These are phyloP conservation scores for Verticillium dahliae DNA, from an alignment of 2,329 filamentous ascomycete species.

Conservation along the genomic window DNA sequence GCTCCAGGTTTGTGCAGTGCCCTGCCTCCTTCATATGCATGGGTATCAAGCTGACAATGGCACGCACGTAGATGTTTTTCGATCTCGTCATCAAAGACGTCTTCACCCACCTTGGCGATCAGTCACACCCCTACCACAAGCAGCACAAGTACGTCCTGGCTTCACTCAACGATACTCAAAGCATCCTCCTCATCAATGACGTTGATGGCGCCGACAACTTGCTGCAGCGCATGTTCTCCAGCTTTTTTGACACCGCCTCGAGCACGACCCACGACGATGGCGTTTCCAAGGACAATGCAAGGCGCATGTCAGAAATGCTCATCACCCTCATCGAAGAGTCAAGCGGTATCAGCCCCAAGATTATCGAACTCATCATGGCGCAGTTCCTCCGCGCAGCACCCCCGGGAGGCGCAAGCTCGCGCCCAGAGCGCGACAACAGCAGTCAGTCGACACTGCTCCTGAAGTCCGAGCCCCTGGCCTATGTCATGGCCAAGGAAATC, in stretches of 20 bases:
- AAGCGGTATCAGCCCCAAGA: constrained; percentile 66
- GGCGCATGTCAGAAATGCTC: constrained; percentile 82
- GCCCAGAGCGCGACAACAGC: constrained; percentile 55
- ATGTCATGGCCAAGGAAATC: constrained; percentile 92
- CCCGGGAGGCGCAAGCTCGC: constrained; percentile 44
- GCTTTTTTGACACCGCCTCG: constrained; percentile 88
- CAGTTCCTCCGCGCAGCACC: constrained; percentile 90
- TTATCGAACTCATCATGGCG: constrained; percentile 88
- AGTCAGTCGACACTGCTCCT: constrained; percentile 71
- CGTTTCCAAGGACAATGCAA: constrained; percentile 87
- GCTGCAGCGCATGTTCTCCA: constrained; percentile 74
- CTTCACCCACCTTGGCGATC: constrained; percentile 78
- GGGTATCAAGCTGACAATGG: background rate
- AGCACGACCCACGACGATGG: constrained; percentile 70
- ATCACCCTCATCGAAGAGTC: constrained; percentile 84
- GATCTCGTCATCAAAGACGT: constrained; percentile 78
- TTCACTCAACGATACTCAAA: constrained; percentile 89
- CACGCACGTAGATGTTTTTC: constrained; percentile 71
- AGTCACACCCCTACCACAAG: constrained; percentile 81
- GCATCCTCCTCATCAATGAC: constrained; percentile 85
- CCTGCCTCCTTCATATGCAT: background rate
- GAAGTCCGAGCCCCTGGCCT: constrained; percentile 85
- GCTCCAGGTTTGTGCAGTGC: constrained; percentile 63
- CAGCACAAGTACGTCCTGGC: constrained; percentile 89
- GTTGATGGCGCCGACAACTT: constrained; percentile 76